Percentiles rank a stretch among this genome's conserved stretches.
phyloP scores from a whole-genome alignment of 2,329 filamentous ascomycete species.

The Sporothrix dimorphospora region DNA sequence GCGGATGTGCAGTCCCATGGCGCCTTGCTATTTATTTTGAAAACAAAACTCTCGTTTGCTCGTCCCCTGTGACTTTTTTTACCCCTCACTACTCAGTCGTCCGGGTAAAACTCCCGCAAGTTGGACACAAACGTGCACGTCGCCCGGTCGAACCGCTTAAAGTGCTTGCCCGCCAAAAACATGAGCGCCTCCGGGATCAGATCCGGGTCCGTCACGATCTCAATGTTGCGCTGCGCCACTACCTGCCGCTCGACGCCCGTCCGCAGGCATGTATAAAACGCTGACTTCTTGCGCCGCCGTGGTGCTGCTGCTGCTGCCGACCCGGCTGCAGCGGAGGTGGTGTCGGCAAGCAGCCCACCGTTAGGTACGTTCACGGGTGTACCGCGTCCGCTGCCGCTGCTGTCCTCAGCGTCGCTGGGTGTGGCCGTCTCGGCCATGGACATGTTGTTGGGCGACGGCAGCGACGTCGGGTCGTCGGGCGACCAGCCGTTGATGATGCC shows the following conservation, averaged over 20 bases:
- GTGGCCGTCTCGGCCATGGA: conserved; percentile 36
- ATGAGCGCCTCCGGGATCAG: conserved; percentile 62
- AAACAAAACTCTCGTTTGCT: not conserved
- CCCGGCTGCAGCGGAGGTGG: not conserved
- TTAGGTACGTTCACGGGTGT: not conserved
- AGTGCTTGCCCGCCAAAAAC: conserved; percentile 77
- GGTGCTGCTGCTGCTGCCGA: not conserved
- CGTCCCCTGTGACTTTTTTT: not conserved
- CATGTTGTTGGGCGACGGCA: conserved; percentile 38
- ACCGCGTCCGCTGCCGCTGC: not conserved
- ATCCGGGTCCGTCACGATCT: conserved; percentile 55
- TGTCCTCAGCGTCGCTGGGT: conserved; percentile 38
- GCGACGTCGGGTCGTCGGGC: conserved; percentile 39
- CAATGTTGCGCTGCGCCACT: conserved; percentile 76
- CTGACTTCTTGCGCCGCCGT: conserved; percentile 43
- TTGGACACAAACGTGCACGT: conserved; percentile 80
- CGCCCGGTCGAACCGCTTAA: conserved; percentile 78
- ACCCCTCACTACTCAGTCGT: conserved; percentile 61
- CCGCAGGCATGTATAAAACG: conserved; percentile 81
- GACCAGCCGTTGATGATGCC: conserved; percentile 92
- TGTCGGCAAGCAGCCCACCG: not conserved
- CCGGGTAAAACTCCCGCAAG: conserved; percentile 76
- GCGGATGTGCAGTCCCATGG: not conserved
- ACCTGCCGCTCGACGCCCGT: conserved; percentile 63
- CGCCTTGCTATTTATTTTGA: conserved; percentile 11